Evolutionary conservation across 768 basidiomycete genomes (phyloP), one percentile per base, ranked within the genome.

Genomic region (Leccinum subtestaceum): DNA sequence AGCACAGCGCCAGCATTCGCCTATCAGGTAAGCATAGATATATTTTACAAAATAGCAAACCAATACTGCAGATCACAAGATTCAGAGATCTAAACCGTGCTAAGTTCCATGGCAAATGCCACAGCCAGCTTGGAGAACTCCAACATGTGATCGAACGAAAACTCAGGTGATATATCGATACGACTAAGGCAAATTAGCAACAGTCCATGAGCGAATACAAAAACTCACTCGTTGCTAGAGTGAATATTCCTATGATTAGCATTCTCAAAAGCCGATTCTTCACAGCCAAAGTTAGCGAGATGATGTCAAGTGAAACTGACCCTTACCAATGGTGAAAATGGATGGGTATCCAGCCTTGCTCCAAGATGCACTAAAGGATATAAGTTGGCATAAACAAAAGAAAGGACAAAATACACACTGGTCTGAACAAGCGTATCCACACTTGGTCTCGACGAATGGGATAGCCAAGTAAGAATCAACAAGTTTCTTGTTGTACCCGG

Each of bases 361-460:
- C 91, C 91, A 95, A 32, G 91, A 91, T 65, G 92, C 92, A 67
- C 80, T 82, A 63, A 52, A 65, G 55, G 1, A 15, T 11, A 32
- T 32, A 27, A 63, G 65, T 72, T 13, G 57, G 51, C 27, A 55
- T 64, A 69, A 72, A 68, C 2, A 62, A 67, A 0, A 60, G 11
- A 15, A 5, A 2, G 40, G 63, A 65, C 52, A 40, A 66, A 76
- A 72, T 60, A 61, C 80, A 70, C 76, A 93, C 90, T 95, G 93
- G 74, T 96, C 94, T 65, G 89, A 92, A 80, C 94, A 97, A 54
- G 93, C 93, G 69, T 97, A 96, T 36, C 91, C 93, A 76, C 95
- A 96, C 78, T 88, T 80, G 57, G 95, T 97, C 79, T 91, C 85
- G 27, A 62, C 71, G 65, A 84, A 92, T 27, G 94, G 93, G 63